Conservation (phyloP, 2,329 filamentous ascomycete species). For the Cladophialophora exuberans region DNA sequence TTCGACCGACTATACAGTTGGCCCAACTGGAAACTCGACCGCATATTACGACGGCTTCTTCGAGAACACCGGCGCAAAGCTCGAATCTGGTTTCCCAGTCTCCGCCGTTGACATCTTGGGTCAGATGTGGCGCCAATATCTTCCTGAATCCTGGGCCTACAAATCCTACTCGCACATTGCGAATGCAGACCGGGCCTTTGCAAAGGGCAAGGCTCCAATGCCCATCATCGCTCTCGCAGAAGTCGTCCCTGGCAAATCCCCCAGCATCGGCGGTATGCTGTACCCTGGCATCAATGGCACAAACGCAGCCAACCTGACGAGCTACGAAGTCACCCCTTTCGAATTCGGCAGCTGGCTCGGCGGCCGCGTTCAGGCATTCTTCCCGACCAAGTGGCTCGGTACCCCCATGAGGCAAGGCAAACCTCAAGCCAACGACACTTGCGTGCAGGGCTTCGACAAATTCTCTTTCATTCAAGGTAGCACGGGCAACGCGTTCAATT, state of each 20-base stretch:
- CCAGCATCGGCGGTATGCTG: constrained; percentile 10
- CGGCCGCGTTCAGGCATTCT: constrained; percentile 20
- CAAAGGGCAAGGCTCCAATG: constrained; percentile 13
- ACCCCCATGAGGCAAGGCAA: constrained; percentile 14
- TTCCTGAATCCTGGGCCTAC: constrained; percentile 10
- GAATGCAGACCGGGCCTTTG: constrained; percentile 2
- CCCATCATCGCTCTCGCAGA: constrained; percentile 18
- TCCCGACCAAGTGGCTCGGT: constrained; percentile 23
- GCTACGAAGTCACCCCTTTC: constrained; percentile 21
- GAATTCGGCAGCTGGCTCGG: constrained; percentile 26
- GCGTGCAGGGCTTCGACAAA: constrained; percentile 19
- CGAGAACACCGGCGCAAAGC: constrained; percentile 16
- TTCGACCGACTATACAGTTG: constrained; percentile 13
- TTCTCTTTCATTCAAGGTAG: constrained; percentile 16
- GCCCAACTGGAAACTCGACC: constrained; percentile 13
- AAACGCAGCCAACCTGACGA: constrained; percentile 14
- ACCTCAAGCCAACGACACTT: constrained; percentile 5
- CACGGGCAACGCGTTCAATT: constrained; percentile 20
- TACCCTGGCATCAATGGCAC: constrained; percentile 18
- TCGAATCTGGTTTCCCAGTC: constrained; percentile 12
- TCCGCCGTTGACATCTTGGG: constrained; percentile 18
- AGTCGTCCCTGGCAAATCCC: constrained; percentile 13
- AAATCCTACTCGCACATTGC: constrained; percentile 9
- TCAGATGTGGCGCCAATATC: constrained; percentile 15
- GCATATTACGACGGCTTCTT: constrained; percentile 10